Percentiles rank a stretch among this genome's conserved stretches.
Evolutionary conservation across 225 moss, liverwort and hornwort species (phyloP).

Genomic region (Polytrichum commune): DNA sequence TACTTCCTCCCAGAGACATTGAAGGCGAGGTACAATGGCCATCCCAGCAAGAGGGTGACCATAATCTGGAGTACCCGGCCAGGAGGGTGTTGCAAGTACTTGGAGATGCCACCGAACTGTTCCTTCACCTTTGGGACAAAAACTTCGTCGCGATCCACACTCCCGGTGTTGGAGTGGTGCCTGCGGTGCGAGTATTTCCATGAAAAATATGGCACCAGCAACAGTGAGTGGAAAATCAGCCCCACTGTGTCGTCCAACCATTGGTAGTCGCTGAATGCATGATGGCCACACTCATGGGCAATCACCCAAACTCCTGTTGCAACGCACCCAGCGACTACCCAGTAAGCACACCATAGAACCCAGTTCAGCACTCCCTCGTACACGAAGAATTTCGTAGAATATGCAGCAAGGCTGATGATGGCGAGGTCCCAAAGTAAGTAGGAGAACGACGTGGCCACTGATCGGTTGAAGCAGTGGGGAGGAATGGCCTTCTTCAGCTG

Average conservation of each 20-base stretch:
- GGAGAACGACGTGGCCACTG: constrained; percentile 63
- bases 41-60: constrained; percentile 61
- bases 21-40: constrained; percentile 72
- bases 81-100: constrained; percentile 48
- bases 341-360: constrained; percentile 67
- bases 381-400: constrained; percentile 49
- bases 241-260: constrained; percentile 89
- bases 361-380: constrained; percentile 52
- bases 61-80: constrained; percentile 58
- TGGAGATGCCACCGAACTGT: constrained; percentile 19
- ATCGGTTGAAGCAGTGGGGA: constrained; percentile 76
- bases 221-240: constrained; percentile 70
- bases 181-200: constrained; percentile 96
- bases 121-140: constrained; percentile 76
- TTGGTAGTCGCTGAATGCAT: constrained; percentile 91
- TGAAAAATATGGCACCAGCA: constrained; percentile 92
- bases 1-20: constrained; percentile 86
- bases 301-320: constrained; percentile 92
- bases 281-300: constrained; percentile 92
- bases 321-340: constrained; percentile 68
- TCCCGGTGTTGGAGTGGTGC: constrained; percentile 92
- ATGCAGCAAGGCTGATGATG: constrained; percentile 52
- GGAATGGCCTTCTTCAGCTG: constrained; percentile 66
- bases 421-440: constrained; percentile 63
- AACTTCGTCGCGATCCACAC: constrained; percentile 83